These are phyloP conservation scores for Paratinospora sagittata DNA, from an alignment of 164 flowering plant species.

Conservation along the genomic window DNA sequence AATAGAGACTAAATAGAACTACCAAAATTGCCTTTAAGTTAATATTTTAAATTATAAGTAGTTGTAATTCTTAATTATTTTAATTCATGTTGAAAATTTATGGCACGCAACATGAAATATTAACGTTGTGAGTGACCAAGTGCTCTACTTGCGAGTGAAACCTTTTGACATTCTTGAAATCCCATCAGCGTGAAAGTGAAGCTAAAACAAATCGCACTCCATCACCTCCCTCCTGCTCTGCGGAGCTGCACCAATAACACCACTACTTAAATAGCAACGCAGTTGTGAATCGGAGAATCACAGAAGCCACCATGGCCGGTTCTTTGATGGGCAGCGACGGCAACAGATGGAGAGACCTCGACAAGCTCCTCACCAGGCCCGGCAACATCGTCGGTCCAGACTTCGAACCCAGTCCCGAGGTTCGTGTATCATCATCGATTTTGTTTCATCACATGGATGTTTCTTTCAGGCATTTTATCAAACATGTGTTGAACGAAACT, in stretches of 20 bases:
- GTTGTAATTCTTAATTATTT: no score
- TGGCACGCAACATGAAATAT: no score
- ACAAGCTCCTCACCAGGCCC: conserved; percentile 80
- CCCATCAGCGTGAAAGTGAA: background rate
- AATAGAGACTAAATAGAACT: background rate
- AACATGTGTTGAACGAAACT: conserved; percentile 13
- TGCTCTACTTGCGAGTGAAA: background rate
- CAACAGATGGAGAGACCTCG: conserved; percentile 84
- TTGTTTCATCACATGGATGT: no score
- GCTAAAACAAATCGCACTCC: background rate
- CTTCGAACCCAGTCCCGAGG: conserved; percentile 75
- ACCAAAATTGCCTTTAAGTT: background rate
- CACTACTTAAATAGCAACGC: background rate
- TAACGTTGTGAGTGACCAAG: background rate
- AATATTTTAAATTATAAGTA: no score
- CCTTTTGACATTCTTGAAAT: background rate
- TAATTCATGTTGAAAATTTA: no score
- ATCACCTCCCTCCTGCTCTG: background rate
- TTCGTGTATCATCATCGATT: no score
- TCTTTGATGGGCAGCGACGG: background rate
- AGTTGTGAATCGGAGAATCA: background rate
- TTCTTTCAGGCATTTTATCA: conserved; percentile 18
- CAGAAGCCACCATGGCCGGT: conserved; percentile 17
- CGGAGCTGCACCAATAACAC: background rate
- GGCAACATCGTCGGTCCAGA: conserved; percentile 71